Base-by-base conservation (phyloP, 108 stramenopile genomes). In the Epithemia pelagica region DNA sequence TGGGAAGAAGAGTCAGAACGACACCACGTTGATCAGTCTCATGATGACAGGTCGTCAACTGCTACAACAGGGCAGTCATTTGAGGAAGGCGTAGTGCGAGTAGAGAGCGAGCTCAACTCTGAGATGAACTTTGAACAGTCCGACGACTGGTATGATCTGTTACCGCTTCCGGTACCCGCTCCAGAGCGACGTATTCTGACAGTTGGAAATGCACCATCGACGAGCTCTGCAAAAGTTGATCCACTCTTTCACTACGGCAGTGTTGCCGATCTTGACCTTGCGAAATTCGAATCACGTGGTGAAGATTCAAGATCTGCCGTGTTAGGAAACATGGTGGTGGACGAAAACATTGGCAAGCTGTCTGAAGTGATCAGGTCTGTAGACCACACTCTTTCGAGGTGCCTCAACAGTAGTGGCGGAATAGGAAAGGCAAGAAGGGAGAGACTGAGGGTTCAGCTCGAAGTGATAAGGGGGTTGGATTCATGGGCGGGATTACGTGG, bases 301-400 rank as follows among this genome's bases (percentile, higher is more conserved):
- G 37, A 46, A 5, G 65, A 62, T 63, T 22, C 46, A 23, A 59
- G 75, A 57, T 54, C 70, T 19, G 80, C 78, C 8, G 69, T 76
- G 46, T 64, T 92, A 51, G 89, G 89, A n/a, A 71, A 89, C 28
- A 81, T 90, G 37, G 75, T 76, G 24, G 87, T 90, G 15, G 92
- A 93, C 32, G 83, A 82, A 57, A 84, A 93, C 61, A 90, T 93
- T 62, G 92, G 90, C 64, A 88, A 90, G 64, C 75, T 93, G 8
- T 82, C 82, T 28, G 86, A 87, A 46, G 81, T 93, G 1, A 81
- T 93, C 57, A 73, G 83, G 30, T 83, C 85, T 20, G 82, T 88
- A 5, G 82, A 90, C 62, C 72, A 76, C 55, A 87, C 81, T 15
- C 52, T 93, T 30, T 69, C 79, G 5, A 70, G 83, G 23, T 82